Evolutionary conservation across 2,329 filamentous ascomycete species (phyloP).

Genomic region (Cordyceps fumosorosea): DNA sequence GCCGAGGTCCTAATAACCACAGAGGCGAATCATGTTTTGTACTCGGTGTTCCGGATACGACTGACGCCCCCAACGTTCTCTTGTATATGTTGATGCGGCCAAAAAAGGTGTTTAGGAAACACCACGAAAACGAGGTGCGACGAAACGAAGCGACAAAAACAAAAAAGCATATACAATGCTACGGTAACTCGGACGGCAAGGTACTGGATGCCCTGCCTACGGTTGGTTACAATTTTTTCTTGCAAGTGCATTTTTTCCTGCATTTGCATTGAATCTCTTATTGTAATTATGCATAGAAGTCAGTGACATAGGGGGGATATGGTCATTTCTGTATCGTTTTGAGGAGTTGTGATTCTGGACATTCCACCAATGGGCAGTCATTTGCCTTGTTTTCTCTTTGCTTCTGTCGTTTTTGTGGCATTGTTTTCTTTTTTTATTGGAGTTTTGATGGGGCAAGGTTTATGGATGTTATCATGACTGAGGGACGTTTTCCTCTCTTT

Average conservation of each 20-base stretch:
- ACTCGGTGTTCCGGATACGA: background rate
- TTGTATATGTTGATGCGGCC: background rate
- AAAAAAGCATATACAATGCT: background rate
- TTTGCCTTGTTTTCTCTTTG: background rate
- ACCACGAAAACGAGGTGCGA: background rate
- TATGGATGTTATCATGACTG: background rate
- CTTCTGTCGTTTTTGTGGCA: too few species aligned
- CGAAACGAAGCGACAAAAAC: background rate
- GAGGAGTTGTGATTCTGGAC: background rate
- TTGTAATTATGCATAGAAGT: slow-evolving; percentile 1
- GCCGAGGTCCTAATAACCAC: background rate
- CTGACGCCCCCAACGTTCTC: background rate
- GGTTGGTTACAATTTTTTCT: background rate
- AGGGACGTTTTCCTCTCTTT: background rate
- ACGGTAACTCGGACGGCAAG: background rate
- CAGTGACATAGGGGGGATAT: background rate
- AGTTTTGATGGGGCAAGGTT: background rate
- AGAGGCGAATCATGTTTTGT: background rate
- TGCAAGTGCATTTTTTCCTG: background rate
- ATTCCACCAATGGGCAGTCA: background rate
- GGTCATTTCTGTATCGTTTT: background rate
- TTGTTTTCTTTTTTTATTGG: background rate
- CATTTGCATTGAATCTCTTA: background rate
- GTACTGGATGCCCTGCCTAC: background rate
- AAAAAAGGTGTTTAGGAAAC: background rate